Percentiles rank a stretch among this genome's conserved stretches.
Conservation (phyloP, 768 basidiomycete species). For the Plicaturopsis crispa region DNA sequence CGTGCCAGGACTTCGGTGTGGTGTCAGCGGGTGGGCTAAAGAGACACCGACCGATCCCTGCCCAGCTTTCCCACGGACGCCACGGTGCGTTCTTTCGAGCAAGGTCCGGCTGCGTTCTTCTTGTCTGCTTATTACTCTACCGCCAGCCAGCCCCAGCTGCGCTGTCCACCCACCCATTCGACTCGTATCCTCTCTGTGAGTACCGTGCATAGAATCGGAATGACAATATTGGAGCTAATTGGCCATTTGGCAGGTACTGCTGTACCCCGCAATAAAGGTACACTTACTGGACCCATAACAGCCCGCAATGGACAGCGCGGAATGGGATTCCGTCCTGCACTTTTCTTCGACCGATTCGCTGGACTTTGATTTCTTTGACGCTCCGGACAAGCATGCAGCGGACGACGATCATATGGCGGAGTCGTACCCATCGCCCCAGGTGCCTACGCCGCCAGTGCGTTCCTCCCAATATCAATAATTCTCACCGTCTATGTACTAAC, state of each 20-base stretch:
- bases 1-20: too few relatives aligned
- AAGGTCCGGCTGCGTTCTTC: not conserved
- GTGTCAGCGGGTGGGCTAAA: too few relatives aligned
- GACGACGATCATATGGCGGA: constrained; percentile 11
- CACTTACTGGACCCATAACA: too few relatives aligned
- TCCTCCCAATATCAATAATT: constrained; percentile 5
- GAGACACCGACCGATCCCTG: too few relatives aligned
- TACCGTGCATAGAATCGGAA: too few relatives aligned
- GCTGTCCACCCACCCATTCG: too few relatives aligned
- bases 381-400: constrained; percentile 26
- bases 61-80: constrained; percentile 8
- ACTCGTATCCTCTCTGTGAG: too few relatives aligned
- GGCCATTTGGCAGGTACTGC: too few relatives aligned
- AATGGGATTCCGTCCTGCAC: constrained; percentile 60
- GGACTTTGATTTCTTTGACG: constrained; percentile 20
- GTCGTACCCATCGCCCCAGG: constrained; percentile 21
- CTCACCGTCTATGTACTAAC: constrained; percentile 3
- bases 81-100: not conserved
- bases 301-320: constrained; percentile 36
- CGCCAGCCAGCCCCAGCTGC: too few relatives aligned
- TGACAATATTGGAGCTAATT: too few relatives aligned
- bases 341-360: constrained; percentile 44
- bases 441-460: constrained; percentile 63
- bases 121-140: not conserved
- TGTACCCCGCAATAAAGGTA: too few relatives aligned